Evolutionary conservation across 2,329 filamentous ascomycete species (phyloP), one percentile per base, ranked within the genome.

Genomic region (Mollisia scopiformis): DNA sequence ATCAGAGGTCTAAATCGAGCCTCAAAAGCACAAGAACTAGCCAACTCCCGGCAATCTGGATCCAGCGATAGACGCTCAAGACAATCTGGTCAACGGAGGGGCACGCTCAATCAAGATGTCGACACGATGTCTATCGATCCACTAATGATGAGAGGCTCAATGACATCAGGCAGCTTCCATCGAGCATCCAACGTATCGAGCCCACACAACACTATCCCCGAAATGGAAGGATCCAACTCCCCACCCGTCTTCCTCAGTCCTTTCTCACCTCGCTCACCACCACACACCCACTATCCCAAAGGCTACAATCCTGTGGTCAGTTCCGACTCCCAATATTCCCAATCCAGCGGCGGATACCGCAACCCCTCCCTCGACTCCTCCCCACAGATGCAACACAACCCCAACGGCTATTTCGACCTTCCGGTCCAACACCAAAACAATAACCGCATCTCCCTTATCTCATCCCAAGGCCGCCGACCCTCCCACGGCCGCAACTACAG

Each of bases 1-100:
- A 75, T 86, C 49, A 76, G 80, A 1, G 79, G 79, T 10, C 76
- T 86, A 16, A 83, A 70, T 33, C 61, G 63, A 19, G 68, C 63
- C n/a, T 64, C 64, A 21, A 76, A 79, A 66, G 61, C 56, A 11
- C 73, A 72, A 28, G 75, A 75, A 6, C 74, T 54, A 23, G 62
- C 64, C 41, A 67, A 64, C 49, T 66, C 68, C 41, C 61, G 54
- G 10, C 61, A 47, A 6, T 62, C 54, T 6, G 64, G 62, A 28
- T 68, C 66, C n/a, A 68, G 62, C 27, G 52, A 14, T 2, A 35
- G 51, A 19, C 57, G 57, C 25, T 63, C 64, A 10, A 41, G 58
- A 21, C 54, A 16, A 4, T 64, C 65, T 19, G 25, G 39, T 14
- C 53, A 31, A 30, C 31, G 19, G 50, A 16, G 55, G 5, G 54